Base-by-base conservation (phyloP, 192 early-diverging fungal species). In the Podila clonocystis region DNA sequence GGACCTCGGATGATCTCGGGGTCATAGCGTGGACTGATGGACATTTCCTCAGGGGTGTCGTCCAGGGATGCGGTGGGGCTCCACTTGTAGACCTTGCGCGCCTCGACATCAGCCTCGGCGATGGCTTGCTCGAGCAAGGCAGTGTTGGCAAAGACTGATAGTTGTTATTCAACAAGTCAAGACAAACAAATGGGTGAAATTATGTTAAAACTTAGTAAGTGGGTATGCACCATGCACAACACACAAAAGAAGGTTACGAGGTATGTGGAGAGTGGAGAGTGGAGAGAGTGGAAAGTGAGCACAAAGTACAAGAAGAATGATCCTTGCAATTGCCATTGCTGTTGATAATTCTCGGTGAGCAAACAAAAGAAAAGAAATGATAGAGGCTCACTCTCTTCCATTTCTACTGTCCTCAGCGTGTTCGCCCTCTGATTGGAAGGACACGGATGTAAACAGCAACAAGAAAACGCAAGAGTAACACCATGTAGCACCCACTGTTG, bases 41-140 rank as follows among this genome's bases (percentile, higher is more conserved):
- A 66, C 67, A 80, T 73, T n/a, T 31, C 30, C 12, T 80, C 65
- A 38, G 71, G 77, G 67, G 70, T 73, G 63, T 80, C 77, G 34
- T 80, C 70, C 62, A 73, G 45, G 9, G 66, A 73, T 7, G 63
- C 58, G 20, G 52, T 1, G 29, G 58, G 72, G 15, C 70, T 38
- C 77, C 77, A 80, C 15, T 69, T 31, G 28, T 65, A 55, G 20
- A 52, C 41, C 49, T 38, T 67, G 15, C 60, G 71, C 17, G 67
- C 33, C 24, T 24, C 52, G n/a, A 63, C 49, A 26, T 71, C 66
- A 22, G 77, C 70, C 57, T 80, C 77, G 22, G 52, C 71, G 22
- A 80, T 64, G 0, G 77, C 77, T 64, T 68, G 41, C 52, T 80
- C 77, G 8, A 80, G 70, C 67, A 80, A 28, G 26, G 77, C 77